Percentiles rank a stretch among this genome's conserved stretches.
phyloP scores from a whole-genome alignment of 2,329 filamentous ascomycete species.

The Fusarium stilboides region DNA sequence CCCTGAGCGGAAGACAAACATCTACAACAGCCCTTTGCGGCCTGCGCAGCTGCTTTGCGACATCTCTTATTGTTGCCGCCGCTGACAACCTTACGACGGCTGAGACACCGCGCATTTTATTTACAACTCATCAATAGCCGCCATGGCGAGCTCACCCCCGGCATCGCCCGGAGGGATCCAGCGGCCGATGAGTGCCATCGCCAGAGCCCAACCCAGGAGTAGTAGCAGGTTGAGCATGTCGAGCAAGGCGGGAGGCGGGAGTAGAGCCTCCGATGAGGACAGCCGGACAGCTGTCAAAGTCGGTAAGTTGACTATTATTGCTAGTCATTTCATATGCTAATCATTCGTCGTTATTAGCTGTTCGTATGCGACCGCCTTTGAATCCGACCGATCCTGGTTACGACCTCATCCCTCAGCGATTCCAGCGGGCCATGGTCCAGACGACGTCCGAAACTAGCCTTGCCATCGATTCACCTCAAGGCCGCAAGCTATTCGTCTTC shows the following conservation, averaged over 20 bases:
- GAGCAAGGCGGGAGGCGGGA: slow-evolving; percentile 82
- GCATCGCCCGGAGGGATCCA: slow-evolving; percentile 72
- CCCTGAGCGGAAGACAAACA: slow-evolving; percentile 40
- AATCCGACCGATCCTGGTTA: slow-evolving; percentile 88
- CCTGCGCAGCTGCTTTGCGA: slow-evolving; percentile 30
- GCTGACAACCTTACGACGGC: slow-evolving; percentile 22
- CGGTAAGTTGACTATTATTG: slow-evolving; percentile 73
- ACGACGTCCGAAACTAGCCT: slow-evolving; percentile 88
- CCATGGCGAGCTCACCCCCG: slow-evolving; percentile 80
- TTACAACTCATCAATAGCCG: slow-evolving; percentile 43
- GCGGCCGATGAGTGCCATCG: slow-evolving; percentile 86
- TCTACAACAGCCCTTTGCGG: slow-evolving; percentile 35
- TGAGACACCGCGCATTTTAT: slow-evolving; percentile 38
- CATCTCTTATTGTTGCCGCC: slow-evolving; percentile 10
- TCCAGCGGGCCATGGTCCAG: slow-evolving; percentile 93
- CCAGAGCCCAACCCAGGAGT: slow-evolving; percentile 80
- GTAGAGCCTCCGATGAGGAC: slow-evolving; percentile 91
- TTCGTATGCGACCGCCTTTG: slow-evolving; percentile 91
- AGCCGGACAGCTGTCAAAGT: slow-evolving; percentile 94
- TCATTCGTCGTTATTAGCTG: slow-evolving; percentile 70
- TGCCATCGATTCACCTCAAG: slow-evolving; percentile 90
- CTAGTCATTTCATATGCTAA: not conserved
- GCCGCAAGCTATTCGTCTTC: slow-evolving; percentile 95
- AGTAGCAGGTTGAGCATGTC: slow-evolving; percentile 89
- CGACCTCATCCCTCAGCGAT: slow-evolving; percentile 95